Conservation (phyloP, 805 yeast species). For the Hanseniaspora guilliermondii region DNA sequence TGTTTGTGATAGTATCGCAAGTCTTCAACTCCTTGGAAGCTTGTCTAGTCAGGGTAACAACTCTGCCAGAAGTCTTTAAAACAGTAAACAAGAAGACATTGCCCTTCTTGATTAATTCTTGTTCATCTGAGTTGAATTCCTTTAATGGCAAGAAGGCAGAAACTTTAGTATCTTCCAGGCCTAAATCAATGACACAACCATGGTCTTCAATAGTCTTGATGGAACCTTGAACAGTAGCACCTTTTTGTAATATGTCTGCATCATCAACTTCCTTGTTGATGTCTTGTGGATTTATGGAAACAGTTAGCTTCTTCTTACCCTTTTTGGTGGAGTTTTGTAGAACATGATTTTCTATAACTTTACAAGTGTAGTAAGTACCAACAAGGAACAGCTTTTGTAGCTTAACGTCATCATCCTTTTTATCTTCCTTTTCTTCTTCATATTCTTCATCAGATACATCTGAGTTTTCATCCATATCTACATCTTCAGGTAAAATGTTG, state of each 20-base stretch:
- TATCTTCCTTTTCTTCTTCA: constrained; percentile 26
- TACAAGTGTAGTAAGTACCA: constrained; percentile 83
- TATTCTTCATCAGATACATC: constrained; percentile 36
- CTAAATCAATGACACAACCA: constrained; percentile 68
- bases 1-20: constrained; percentile 47
- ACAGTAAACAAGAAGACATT: constrained; percentile 55
- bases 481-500: constrained; percentile 45
- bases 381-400: constrained; percentile 41
- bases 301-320: constrained; percentile 45
- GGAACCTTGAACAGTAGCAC: constrained; percentile 55
- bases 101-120: constrained; percentile 38
- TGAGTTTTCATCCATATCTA: constrained; percentile 18
- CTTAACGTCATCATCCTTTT: constrained; percentile 40
- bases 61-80: constrained; percentile 33
- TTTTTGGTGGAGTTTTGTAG: constrained; percentile 30
- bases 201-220: constrained; percentile 81
- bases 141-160: constrained; percentile 68
- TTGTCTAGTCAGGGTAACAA: constrained; percentile 44
- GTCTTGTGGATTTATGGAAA: constrained; percentile 60
- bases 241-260: constrained; percentile 54
- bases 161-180: constrained; percentile 34
- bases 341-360: constrained; percentile 45
- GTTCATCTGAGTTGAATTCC: constrained; percentile 37
- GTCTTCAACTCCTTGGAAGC: constrained; percentile 34
- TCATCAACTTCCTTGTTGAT: constrained; percentile 50